Base-by-base conservation (phyloP, 192 early-diverging fungal species). In the Coemansia sp. region DNA sequence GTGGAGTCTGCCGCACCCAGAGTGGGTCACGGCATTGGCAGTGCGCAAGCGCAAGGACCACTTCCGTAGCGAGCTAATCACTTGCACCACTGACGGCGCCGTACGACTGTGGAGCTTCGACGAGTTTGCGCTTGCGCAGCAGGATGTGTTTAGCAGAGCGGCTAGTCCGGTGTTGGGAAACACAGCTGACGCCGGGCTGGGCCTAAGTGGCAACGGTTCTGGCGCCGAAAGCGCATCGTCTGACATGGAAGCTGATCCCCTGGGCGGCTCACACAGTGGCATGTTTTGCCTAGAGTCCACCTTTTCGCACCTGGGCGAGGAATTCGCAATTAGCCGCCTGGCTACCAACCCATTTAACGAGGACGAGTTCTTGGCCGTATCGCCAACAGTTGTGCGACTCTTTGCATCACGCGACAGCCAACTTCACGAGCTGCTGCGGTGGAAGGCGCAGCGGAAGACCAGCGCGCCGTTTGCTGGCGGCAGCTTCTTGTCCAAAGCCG, bases 291-390 rank as follows among this genome's bases (percentile, higher is more conserved):
- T 76, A 1, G 81, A 84, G 55, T 62, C 81, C 44, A 65, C 68
- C 47, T 78, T 75, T 75, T 67, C 69, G 12, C 65, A 71, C 22
- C 47, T 79, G 15, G 76, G 68, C 15, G 73, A 67, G 20, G 81
- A 69, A 12, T 43, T 60, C 5, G 73, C 73, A 55, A 69, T 74
- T 24, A 46, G 39, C 12, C 18, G 58, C 34, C 71, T 84, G 27
- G 71, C 62, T 43, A 40, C 75, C 15, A 84, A 78, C 49, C 81
- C 76, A 18, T 71, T 61, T 47, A 84, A 84, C 39, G 73, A 80
- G 6, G 83, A 85, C 57, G 83, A 85, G 78, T 80, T 85, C 44
- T 64, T 85, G 31, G 83, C 75, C 10, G 74, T 85, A 3, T 80
- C 77, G 3, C 64, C 74, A 12, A 38, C 44, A 18, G 41, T 69